Base-by-base conservation (phyloP, 192 early-diverging fungal genomes). In the Lobosporangium transversale region DNA sequence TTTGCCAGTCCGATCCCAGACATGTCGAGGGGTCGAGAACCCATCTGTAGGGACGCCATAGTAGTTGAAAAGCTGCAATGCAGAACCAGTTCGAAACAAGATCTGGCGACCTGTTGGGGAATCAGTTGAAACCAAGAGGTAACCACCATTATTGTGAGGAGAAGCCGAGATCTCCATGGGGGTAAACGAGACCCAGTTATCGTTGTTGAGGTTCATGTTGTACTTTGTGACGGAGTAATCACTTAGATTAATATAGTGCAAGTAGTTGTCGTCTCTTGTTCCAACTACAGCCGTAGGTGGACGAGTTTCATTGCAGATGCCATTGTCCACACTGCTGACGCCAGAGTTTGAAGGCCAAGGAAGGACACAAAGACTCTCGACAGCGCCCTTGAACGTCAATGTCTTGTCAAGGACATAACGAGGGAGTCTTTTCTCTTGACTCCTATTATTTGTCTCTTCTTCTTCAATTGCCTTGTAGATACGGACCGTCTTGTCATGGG, bases 171-270 rank as follows among this genome's bases (percentile, higher is more conserved):
- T 68, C 48, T 86, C 83, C 89, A 92, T 88, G 1, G 93, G 85
- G 10, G 91, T 91, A 70, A 94, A 95, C 0, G 91, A 93, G 14
- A 95, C 84, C 92, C 92, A 93, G 49, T 91, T 83, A 63, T 95
- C 94, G 23, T 88, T 88, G 71, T 91, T 92, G 32, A 73, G 55
- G 65, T 95, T 95, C 89, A 95, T 89, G 56, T 93, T 94, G 53
- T 84, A 80, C 37, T 81, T 80, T 37, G 44, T 42, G 49, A 48
- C 59, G 33, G 17, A 48, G 29, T 66, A 68, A 36, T 64, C 65
- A 49, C 54, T 76, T 18, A 92, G 64, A 27, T 84, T 70, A 56
- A 95, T 79, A 58, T 88, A 89, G 60, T 91, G 87, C 17, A 95
- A 87, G 33, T 88, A 85, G 70, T 94, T 87, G 66, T 93, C 91